Evolutionary conservation across 176 grass and related monocot species (phyloP), one percentile per base, ranked within the genome.

Genomic region (Juncus effusus): DNA sequence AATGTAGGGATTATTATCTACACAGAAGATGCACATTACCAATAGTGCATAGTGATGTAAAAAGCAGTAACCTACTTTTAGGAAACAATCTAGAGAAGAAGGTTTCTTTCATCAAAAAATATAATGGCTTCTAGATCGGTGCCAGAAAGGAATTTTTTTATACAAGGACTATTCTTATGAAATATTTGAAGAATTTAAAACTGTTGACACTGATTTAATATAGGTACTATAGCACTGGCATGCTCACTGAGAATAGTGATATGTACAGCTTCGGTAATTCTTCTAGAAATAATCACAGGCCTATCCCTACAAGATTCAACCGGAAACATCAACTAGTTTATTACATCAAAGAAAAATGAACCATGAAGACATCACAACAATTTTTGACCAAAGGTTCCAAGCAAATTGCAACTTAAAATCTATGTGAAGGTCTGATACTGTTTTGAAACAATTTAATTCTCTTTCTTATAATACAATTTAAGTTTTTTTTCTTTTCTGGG

Each of bases 31-130:
- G 77, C 59, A 65, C n/a, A 36, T 42, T 65, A 36, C 77, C 68
- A 37, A 42, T 80, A 49, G 16, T 73, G 4, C 77, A 80, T 39
- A 80, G 77, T 54, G 77, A 80, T 80, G 68, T 80, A 41, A 80
- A 80, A 53, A 60, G 61, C 10, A 53, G 42, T 3, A 75, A 75
- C 36, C 68, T 81, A 13, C 78, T 75, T 10, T 81, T 81, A 38
- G 55, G 54, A 2, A 41, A 65, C 6, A 74, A 59, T 68, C 12
- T 81, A 41, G 62, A 68, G 16, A 41, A 38, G 15, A 81, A 81
- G 11, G 40, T 74, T 9, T 10, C 70, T 65, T 28, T 28, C 19
- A 28, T 28, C 19, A 28, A 28, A 28, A 28, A 28, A 28, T 28
- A 28, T 28, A 28, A 28, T 28, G 19, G 19, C 19, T 28, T 28